Evolutionary conservation across 306 rosid species (phyloP), one percentile per base, ranked within the genome.

Genomic region (Crotalaria pallida): DNA sequence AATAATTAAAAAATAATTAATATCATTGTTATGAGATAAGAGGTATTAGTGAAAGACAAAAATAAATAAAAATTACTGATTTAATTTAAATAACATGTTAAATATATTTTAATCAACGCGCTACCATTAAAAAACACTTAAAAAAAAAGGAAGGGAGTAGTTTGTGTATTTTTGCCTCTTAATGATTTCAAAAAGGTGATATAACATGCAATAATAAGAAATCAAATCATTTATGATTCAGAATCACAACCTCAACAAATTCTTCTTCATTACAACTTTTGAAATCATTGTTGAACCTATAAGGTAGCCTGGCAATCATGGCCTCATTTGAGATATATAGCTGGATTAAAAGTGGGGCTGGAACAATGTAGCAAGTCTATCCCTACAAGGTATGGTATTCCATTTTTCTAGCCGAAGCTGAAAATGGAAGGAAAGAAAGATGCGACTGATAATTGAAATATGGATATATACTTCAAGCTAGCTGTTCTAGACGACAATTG

Each of bases 361-460:
- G n/a, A n/a, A n/a, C 76, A 55, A 10, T 15, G 55, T n/a, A 65
- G 45, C 43, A 77, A 71, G 61, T 31, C 52, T 34, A 44, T 59
- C 81, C 60, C 8, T 44, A 10, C 33, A 36, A 69, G 56, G 60
- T 38, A 70, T 62, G 76, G 79, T 55, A 65, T 45, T 67, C 75
- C 58, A 44, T 66, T 34, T 66, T 13, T 24, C 51, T n/a, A n/a
- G n/a, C n/a, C n/a, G n/a, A n/a, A 72, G 10, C 67, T 53, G 82
- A 77, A 66, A 72, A 72, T 31, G 73, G 67, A 61, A 76, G 58
- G 79, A 49, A 72, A 31, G 67, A 58, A 58, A 52, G n/a, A n/a
- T n/a, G n/a, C 29, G 16, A 64, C 43, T 68, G 57, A 76, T 71
- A 59, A 66, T 76, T 81, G 64, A 81, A 41, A n/a, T n/a, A n/a